These are phyloP conservation scores for Ramalina intermedia DNA, from an alignment of 495 filamentous ascomycete species.

Conservation along the genomic window DNA sequence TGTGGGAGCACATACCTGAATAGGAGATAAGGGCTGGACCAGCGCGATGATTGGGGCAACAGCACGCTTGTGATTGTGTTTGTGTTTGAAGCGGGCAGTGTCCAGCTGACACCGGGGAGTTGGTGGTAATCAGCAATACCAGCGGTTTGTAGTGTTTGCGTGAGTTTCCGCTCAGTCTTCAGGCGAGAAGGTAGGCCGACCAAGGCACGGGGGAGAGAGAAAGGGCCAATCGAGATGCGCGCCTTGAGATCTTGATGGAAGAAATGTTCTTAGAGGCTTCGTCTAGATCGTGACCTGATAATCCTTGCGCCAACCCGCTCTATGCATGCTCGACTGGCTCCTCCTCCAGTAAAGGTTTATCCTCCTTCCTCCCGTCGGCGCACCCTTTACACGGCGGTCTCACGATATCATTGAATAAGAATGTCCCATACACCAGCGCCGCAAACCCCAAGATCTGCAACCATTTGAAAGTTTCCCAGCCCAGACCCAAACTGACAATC, in stretches of 20 bases:
- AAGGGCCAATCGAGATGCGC: background rate
- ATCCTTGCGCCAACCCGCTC: background rate
- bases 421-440: slow-evolving; percentile 89
- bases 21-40: too few relatives aligned
- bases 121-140: too few relatives aligned
- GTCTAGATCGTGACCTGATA: background rate
- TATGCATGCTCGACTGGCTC: slow-evolving; percentile 62
- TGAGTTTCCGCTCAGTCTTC: background rate
- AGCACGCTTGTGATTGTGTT: too few relatives aligned
- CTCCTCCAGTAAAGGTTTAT: slow-evolving; percentile 61
- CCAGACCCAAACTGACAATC: slow-evolving; percentile 81
- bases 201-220: background rate
- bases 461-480: slow-evolving; percentile 98
- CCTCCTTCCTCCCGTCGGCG: slow-evolving; percentile 25
- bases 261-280: background rate
- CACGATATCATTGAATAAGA: slow-evolving; percentile 88
- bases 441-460: slow-evolving; percentile 81
- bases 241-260: background rate
- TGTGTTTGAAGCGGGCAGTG: too few relatives aligned
- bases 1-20: too few relatives aligned
- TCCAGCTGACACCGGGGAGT: too few relatives aligned
- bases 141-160: too few relatives aligned
- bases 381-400: slow-evolving; percentile 58
- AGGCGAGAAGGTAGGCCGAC: background rate
- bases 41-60: too few relatives aligned